A percentile compares a stretch with the other conserved stretches of the same genome.
Evolutionary conservation across 441 rosid species (phyloP).

Genomic region (Pelargonium myrrhifolium): DNA sequence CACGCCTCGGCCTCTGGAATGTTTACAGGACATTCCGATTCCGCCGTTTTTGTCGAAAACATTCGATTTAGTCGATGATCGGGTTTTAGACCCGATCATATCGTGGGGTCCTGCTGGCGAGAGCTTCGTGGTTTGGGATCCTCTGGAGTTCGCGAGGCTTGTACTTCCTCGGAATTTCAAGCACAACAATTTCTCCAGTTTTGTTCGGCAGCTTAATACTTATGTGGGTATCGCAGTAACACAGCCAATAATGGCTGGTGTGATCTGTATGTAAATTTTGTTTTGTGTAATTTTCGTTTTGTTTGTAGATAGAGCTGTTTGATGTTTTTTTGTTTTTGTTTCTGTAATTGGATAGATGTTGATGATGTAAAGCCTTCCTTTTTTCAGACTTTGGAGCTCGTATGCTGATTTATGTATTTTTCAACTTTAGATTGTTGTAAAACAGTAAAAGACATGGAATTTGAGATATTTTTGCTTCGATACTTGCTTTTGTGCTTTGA

Average conservation of each 20-base stretch:
- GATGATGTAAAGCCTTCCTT: no score
- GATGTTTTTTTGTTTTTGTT: not conserved
- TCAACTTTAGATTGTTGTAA: no score
- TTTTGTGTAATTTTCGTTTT: conserved; percentile 8
- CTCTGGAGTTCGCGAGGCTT: conserved; percentile 48
- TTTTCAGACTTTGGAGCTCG: no score
- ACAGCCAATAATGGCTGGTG: conserved; percentile 29
- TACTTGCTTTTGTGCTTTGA: no score
- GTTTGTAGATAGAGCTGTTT: not conserved
- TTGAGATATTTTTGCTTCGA: no score
- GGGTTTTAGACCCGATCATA: conserved; percentile 41
- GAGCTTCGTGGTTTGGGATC: conserved; percentile 69
- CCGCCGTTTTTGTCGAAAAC: conserved; percentile 68
- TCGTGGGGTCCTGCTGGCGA: conserved; percentile 56
- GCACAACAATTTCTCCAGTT: conserved; percentile 73
- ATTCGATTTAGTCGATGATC: conserved; percentile 54
- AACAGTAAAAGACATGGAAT: no score
- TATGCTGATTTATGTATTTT: no score
- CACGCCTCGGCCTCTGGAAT: conserved; percentile 53
- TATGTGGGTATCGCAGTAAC: conserved; percentile 52
- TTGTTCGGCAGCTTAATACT: conserved; percentile 75
- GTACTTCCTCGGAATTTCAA: conserved; percentile 59
- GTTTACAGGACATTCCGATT: conserved; percentile 45
- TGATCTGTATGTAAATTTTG: conserved; percentile 15
- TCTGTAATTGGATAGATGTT: no score